Evolutionary conservation across 2,329 filamentous ascomycete genomes (phyloP).

Genomic region (Colletotrichum sansevieriae): DNA sequence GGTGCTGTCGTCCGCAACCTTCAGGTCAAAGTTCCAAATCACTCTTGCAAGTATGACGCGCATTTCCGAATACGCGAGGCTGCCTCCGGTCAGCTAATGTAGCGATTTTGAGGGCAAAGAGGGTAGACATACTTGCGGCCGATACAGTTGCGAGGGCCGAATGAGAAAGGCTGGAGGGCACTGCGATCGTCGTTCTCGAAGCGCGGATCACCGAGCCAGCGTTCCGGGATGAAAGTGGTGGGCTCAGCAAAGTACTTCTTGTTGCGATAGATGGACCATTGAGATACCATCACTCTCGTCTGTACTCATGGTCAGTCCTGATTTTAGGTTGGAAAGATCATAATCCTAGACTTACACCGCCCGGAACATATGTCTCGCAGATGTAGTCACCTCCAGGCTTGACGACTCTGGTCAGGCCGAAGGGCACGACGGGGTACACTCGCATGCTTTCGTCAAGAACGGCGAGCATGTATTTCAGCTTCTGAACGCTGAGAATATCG

Average conservation of each 20-base stretch:
- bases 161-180: constrained; percentile 61
- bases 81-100: neutral
- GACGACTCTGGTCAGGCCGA: constrained; percentile 46
- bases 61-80: constrained; percentile 63
- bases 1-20: constrained; percentile 50
- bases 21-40: constrained; percentile 61
- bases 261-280: constrained; percentile 43
- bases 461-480: constrained; percentile 56
- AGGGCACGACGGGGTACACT: constrained; percentile 48
- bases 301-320: neutral
- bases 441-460: constrained; percentile 58
- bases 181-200: constrained; percentile 48
- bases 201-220: constrained; percentile 49
- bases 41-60: constrained; percentile 60
- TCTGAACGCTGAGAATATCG: constrained; percentile 47
- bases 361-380: constrained; percentile 49
- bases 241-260: constrained; percentile 57
- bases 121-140: constrained; percentile 57
- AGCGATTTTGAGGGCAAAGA: neutral
- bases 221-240: constrained; percentile 58
- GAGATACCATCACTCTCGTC: constrained; percentile 55
- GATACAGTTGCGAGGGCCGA: constrained; percentile 64
- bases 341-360: constrained; percentile 48
- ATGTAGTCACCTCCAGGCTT: constrained; percentile 51
- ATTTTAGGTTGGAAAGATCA: too few species aligned